A percentile compares a stretch with the other conserved stretches of the same genome.
Evolutionary conservation across 495 filamentous ascomycete species (phyloP).

Genomic region (Neurospora discreta): DNA sequence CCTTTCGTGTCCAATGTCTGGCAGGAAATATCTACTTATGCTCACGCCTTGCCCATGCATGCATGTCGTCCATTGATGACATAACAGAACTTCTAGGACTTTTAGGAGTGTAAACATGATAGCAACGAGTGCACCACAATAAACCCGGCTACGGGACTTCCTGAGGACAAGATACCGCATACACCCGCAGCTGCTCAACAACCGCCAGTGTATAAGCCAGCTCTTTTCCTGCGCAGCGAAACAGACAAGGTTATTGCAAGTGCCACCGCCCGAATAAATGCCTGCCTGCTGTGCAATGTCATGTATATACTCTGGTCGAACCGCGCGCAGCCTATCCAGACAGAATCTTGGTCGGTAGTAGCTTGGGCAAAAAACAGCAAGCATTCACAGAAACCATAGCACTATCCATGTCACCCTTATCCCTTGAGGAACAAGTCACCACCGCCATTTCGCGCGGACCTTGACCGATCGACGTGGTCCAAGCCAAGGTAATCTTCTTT

Average conservation of each 20-base stretch:
- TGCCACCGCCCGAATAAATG: neutral
- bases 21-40: neutral
- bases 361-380: neutral
- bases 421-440: conserved; percentile 46
- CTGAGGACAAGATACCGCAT: neutral
- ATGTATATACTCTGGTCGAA: neutral
- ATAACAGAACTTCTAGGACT: neutral
- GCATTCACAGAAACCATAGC: neutral
- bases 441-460: conserved; percentile 38
- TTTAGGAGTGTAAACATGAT: neutral
- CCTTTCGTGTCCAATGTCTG: neutral
- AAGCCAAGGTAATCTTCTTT: conserved; percentile 74
- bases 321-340: neutral
- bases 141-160: neutral
- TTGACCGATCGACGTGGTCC: conserved; percentile 71
- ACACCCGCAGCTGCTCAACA: neutral
- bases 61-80: neutral
- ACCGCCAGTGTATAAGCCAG: neutral
- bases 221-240: neutral
- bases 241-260: neutral
- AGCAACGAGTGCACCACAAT: neutral
- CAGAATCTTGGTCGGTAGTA: neutral
- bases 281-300: neutral
- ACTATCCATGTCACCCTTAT: conserved; percentile 17
- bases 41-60: neutral